These are phyloP conservation scores for Colletotrichum echinochloae DNA, from an alignment of 2,329 filamentous ascomycete species.

Conservation along the genomic window DNA sequence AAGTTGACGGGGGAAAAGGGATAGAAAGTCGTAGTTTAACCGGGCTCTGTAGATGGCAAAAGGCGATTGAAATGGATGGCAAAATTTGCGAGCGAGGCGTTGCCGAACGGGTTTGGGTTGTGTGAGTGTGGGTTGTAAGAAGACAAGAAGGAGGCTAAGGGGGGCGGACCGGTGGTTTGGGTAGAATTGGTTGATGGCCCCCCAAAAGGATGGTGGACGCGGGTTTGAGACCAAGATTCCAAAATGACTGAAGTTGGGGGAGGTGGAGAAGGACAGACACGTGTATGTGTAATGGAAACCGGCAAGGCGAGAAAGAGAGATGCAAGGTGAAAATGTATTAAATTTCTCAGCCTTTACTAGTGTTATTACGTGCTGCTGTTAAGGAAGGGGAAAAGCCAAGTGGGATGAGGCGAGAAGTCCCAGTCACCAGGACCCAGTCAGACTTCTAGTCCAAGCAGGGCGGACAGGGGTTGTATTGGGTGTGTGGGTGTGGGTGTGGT, in stretches of 20 bases:
- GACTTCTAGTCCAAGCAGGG: conserved; percentile 16
- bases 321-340: neutral
- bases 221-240: conserved; percentile 39
- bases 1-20: neutral
- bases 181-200: conserved; percentile 3
- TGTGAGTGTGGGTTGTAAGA: conserved; percentile 24
- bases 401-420: conserved; percentile 20
- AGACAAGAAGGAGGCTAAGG: conserved; percentile 25
- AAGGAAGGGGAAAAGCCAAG: conserved; percentile 6
- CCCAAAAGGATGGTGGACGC: conserved; percentile 21
- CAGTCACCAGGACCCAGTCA: conserved; percentile 14
- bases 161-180: conserved; percentile 5
- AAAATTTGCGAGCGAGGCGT: conserved; percentile 7
- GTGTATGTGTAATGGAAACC: conserved; percentile 3
- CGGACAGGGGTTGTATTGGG: neutral
- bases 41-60: conserved; percentile 4
- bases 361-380: conserved; percentile 27
- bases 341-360: conserved; percentile 9
- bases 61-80: neutral
- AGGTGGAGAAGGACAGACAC: conserved; percentile 20
- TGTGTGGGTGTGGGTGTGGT: neutral
- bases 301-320: neutral
- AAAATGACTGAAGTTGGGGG: conserved; percentile 14
- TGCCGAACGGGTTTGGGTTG: conserved; percentile 11
- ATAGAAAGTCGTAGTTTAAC: conserved; percentile 24